Percentiles rank a stretch among this genome's conserved stretches.
phyloP scores from a whole-genome alignment of 495 filamentous ascomycete genomes.

The Daldinia caldariorum region DNA sequence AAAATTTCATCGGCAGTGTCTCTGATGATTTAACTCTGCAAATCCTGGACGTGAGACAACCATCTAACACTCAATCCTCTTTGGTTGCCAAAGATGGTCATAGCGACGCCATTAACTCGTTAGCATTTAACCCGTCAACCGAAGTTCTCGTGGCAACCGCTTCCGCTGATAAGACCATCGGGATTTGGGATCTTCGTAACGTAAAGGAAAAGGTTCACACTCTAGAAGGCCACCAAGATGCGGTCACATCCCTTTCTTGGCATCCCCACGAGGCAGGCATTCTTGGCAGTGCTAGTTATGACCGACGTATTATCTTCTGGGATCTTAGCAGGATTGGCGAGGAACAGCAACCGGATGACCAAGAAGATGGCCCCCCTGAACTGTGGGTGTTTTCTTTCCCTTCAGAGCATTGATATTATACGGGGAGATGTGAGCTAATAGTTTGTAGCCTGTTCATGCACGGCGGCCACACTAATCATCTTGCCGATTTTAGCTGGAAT shows the following conservation, averaged over 20 bases:
- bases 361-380: conserved; percentile 96
- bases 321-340: conserved; percentile 89
- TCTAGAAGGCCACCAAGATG: conserved; percentile 83
- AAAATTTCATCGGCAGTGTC: conserved; percentile 85
- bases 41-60: conserved; percentile 82
- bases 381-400: conserved; percentile 66
- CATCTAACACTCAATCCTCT: conserved; percentile 69
- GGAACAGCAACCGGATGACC: conserved; percentile 93
- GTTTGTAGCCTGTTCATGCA: conserved; percentile 89
- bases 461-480: conserved; percentile 94
- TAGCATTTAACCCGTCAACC: conserved; percentile 89
- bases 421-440: conserved; percentile 38
- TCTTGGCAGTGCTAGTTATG: conserved; percentile 88
- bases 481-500: conserved; percentile 98
- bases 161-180: conserved; percentile 93
- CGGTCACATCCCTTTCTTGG: conserved; percentile 92
- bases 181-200: conserved; percentile 93
- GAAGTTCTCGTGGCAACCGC: conserved; percentile 91
- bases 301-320: conserved; percentile 95
- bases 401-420: background rate
- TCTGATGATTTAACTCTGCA: conserved; percentile 95
- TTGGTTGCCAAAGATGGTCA: conserved; percentile 75
- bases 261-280: conserved; percentile 89
- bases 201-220: conserved; percentile 85
- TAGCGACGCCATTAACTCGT: conserved; percentile 89